A percentile compares a stretch with the other conserved stretches of the same genome.
These are phyloP conservation scores for Aspergillus sergii DNA, from an alignment of 2,329 filamentous ascomycete species.

Conservation along the genomic window DNA sequence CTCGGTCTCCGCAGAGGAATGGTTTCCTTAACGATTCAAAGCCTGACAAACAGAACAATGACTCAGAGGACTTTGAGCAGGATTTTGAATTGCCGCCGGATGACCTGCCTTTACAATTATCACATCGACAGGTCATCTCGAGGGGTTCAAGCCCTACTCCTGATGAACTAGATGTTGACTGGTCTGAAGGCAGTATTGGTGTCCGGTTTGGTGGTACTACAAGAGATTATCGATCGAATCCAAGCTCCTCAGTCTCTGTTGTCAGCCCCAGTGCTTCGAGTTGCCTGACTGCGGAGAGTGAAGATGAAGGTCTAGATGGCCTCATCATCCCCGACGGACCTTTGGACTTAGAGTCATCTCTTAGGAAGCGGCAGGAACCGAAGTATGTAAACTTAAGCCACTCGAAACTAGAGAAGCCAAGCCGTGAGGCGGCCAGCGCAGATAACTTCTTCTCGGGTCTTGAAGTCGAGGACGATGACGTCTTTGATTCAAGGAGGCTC, in stretches of 20 bases:
- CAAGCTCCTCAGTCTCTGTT: slow-evolving; percentile 84
- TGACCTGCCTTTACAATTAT: slow-evolving; percentile 64
- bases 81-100: slow-evolving; percentile 73
- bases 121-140: slow-evolving; percentile 61
- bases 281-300: slow-evolving; percentile 87
- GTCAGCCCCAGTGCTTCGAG: slow-evolving; percentile 92
- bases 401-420: slow-evolving; percentile 25
- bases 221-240: slow-evolving; percentile 74
- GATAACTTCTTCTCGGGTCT: slow-evolving; percentile 87
- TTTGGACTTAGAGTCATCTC: slow-evolving; percentile 76
- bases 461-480: slow-evolving; percentile 80
- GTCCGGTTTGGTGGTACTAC: slow-evolving; percentile 86
- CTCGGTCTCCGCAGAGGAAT: slow-evolving; percentile 54
- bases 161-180: slow-evolving; percentile 80
- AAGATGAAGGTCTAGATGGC: slow-evolving; percentile 91
- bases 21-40: slow-evolving; percentile 56
- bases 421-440: slow-evolving; percentile 32
- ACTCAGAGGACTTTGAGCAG: slow-evolving; percentile 69
- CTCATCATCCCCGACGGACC: slow-evolving; percentile 81
- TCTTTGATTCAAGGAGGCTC: slow-evolving; percentile 78
- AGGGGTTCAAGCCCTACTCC: slow-evolving; percentile 62
- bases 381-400: slow-evolving; percentile 38
- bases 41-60: slow-evolving; percentile 42
- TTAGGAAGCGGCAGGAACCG: slow-evolving; percentile 68
- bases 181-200: slow-evolving; percentile 90